Evolutionary conservation across 768 basidiomycete species (phyloP).

Genomic region (Agrocybe pediades): DNA sequence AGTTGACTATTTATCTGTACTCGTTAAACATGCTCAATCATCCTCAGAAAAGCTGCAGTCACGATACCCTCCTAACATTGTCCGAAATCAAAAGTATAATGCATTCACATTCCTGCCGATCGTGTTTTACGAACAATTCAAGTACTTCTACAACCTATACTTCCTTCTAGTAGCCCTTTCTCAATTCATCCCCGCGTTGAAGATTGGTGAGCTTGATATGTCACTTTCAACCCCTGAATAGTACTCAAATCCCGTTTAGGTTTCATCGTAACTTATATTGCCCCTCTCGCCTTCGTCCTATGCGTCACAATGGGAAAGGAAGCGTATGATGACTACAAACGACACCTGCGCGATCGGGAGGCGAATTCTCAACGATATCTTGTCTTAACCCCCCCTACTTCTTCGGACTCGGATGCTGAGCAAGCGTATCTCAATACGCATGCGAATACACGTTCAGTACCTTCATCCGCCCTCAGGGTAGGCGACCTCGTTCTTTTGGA

Average conservation of each 20-base stretch:
- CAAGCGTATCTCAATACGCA: constrained; percentile 46
- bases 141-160: constrained; percentile 99
- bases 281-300: constrained; percentile 94
- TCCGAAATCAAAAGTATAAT: constrained; percentile 98
- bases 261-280: constrained; percentile 94
- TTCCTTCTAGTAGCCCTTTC: constrained; percentile 96
- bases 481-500: constrained; percentile 91
- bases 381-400: constrained; percentile 62
- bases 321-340: constrained; percentile 97
- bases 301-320: constrained; percentile 98
- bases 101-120: constrained; percentile 95
- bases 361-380: constrained; percentile 94
- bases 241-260: constrained; percentile 45
- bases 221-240: background rate
- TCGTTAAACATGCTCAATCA: background rate
- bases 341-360: constrained; percentile 87
- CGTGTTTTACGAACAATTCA: constrained; percentile 99
- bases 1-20: background rate
- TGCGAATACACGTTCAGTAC: constrained; percentile 71
- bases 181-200: constrained; percentile 94
- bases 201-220: constrained; percentile 71
- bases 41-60: constrained; percentile 67
- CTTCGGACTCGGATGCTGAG: constrained; percentile 35
- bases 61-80: constrained; percentile 83
- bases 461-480: constrained; percentile 85